These are phyloP conservation scores for Crassisporium funariophilum DNA, from an alignment of 768 basidiomycete genomes.

Conservation along the genomic window DNA sequence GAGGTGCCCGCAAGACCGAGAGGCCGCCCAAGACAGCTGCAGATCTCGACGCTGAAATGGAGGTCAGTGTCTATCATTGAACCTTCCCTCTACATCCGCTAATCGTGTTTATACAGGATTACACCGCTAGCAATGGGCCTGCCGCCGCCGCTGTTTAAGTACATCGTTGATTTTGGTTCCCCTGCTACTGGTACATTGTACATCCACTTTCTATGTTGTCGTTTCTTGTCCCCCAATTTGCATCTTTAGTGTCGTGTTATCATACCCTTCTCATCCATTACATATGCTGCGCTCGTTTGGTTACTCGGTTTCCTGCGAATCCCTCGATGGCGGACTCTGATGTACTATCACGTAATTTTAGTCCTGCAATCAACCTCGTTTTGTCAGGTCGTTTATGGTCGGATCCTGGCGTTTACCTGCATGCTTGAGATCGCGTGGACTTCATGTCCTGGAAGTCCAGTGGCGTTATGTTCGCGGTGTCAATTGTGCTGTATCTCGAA, in stretches of 20 bases:
- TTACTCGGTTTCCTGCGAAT: too few species aligned
- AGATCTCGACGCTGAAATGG: constrained; percentile 98
- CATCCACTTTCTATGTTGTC: constrained; percentile 8
- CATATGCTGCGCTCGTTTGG: too few species aligned
- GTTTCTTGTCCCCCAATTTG: constrained; percentile 9
- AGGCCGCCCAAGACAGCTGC: constrained; percentile 81
- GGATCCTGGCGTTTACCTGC: too few species aligned
- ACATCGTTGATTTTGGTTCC: constrained; percentile 13
- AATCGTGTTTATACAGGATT: constrained; percentile 51
- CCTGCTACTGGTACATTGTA: constrained; percentile 15
- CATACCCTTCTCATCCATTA: constrained; percentile 17
- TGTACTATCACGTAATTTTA: too few species aligned
- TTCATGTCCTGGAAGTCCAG: too few species aligned
- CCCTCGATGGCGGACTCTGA: too few species aligned
- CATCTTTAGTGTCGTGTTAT: constrained; percentile 14
- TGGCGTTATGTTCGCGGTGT: too few species aligned
- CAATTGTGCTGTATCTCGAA: too few species aligned
- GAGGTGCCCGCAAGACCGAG: constrained; percentile 52
- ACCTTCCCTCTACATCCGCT: not conserved
- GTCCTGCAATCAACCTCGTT: too few species aligned
- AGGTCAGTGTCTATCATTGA: constrained; percentile 49
- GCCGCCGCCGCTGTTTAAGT: constrained; percentile 39
- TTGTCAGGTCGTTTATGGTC: too few species aligned
- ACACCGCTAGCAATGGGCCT: constrained; percentile 61
- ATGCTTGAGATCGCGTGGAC: too few species aligned